Evolutionary conservation across 202 grass and related monocot genomes (phyloP).

Genomic region (Bolboschoenoplectus hybrid): DNA sequence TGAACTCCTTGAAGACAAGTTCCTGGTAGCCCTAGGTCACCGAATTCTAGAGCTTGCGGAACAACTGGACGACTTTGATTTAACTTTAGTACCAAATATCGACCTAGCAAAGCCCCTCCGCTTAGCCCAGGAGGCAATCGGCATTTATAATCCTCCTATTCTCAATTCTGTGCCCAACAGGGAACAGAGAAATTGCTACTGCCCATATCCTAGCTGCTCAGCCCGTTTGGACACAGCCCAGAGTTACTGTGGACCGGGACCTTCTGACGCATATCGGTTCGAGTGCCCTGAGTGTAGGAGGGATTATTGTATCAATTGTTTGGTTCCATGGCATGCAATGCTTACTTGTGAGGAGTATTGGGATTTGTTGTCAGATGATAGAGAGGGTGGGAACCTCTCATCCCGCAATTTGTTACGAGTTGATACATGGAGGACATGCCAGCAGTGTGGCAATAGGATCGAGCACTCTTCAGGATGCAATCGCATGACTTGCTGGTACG

Average conservation of each 20-base stretch:
- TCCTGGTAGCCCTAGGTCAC: constrained; percentile 93
- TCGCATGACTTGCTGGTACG: constrained; percentile 90
- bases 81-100: constrained; percentile 79
- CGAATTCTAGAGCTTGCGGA: constrained; percentile 96
- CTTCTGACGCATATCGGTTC: constrained; percentile 61
- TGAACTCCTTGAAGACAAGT: constrained; percentile 89
- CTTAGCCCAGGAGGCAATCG: constrained; percentile 93
- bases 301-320: constrained; percentile 87
- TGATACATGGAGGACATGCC: constrained; percentile 74
- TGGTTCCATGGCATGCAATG: constrained; percentile 83
- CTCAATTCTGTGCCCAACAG: constrained; percentile 10
- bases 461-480: constrained; percentile 76
- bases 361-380: constrained; percentile 57
- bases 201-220: constrained; percentile 83
- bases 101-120: constrained; percentile 80
- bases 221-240: constrained; percentile 60
- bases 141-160: constrained; percentile 46
- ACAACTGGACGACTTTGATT: constrained; percentile 87
- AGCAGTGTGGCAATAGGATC: constrained; percentile 70
- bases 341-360: constrained; percentile 90
- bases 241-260: constrained; percentile 70
- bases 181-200: constrained; percentile 48
- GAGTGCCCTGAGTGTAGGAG: constrained; percentile 83
- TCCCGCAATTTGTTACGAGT: constrained; percentile 58
- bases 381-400: constrained; percentile 63